phyloP scores from a whole-genome alignment of 768 basidiomycete species.

The Tephrocybe sp. region DNA sequence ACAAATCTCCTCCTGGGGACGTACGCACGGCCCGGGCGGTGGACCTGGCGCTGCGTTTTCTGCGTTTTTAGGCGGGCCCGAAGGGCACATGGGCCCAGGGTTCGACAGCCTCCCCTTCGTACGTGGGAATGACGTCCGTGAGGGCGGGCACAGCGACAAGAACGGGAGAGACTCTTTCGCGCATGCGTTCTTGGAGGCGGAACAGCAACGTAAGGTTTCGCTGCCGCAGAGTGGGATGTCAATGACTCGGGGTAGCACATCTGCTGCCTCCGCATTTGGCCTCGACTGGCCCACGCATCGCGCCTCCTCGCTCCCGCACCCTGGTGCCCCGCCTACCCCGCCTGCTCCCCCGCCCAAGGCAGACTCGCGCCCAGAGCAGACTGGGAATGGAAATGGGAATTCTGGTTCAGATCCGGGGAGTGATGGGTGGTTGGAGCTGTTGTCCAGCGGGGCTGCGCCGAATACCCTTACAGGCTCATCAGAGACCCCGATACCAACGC shows the following conservation, averaged over 20 bases:
- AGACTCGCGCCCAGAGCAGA: neutral
- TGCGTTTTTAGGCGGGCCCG: conserved; percentile 3
- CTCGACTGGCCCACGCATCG: conserved; percentile 17
- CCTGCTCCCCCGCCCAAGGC: neutral
- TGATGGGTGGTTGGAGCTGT: conserved; percentile 13
- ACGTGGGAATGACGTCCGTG: conserved; percentile 7
- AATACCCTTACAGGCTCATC: neutral
- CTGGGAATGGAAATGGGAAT: neutral
- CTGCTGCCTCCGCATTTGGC: conserved; percentile 16
- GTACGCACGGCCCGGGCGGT: neutral
- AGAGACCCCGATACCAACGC: conserved; percentile 1
- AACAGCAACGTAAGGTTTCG: conserved; percentile 15
- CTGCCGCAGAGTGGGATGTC: neutral
- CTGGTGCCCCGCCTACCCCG: conserved; percentile 2
- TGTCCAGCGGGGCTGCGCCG: conserved; percentile 1
- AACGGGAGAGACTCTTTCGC: conserved; percentile 22
- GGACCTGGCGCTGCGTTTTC: neutral
- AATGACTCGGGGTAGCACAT: conserved; percentile 4
- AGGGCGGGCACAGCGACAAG: conserved; percentile 3
- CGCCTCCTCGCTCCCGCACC: neutral
- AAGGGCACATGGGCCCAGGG: neutral
- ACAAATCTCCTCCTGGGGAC: conserved; percentile 5
- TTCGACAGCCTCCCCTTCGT: conserved; percentile 5
- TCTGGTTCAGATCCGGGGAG: neutral
- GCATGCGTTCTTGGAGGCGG: conserved; percentile 28